Conservation (phyloP, 306 rosid species). For the Cucurbita ficifolia region DNA sequence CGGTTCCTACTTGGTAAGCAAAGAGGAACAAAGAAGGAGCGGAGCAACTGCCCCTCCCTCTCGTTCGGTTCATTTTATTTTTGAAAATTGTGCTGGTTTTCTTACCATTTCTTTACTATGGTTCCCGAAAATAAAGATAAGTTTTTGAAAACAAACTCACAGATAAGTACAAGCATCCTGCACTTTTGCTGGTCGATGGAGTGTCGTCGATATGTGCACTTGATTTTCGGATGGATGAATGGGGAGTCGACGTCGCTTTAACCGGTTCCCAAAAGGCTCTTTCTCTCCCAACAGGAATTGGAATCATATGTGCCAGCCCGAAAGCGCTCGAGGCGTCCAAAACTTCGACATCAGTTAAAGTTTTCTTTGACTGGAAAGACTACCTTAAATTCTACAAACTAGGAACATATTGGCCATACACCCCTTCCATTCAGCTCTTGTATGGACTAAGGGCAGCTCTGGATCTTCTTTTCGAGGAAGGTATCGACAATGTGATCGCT, state of each 20-base stretch:
- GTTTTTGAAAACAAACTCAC: conserved; percentile 5
- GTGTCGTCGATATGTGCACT: conserved; percentile 96
- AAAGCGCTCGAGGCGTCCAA: conserved; percentile 84
- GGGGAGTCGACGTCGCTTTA: conserved; percentile 94
- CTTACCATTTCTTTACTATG: no score
- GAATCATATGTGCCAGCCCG: conserved; percentile 85
- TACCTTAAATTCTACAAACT: conserved; percentile 80
- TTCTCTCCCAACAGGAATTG: conserved; percentile 94
- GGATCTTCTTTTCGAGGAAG: conserved; percentile 87
- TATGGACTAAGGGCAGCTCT: conserved; percentile 81
- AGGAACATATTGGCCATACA: conserved; percentile 96
- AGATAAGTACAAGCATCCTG: conserved; percentile 82
- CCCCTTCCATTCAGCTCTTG: conserved; percentile 83
- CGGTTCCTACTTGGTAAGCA: conserved; percentile 59
- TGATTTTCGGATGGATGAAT: conserved; percentile 98
- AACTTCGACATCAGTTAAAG: conserved; percentile 64
- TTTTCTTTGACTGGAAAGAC: conserved; percentile 95
- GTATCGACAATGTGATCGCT: conserved; percentile 72
- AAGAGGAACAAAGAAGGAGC: no score
- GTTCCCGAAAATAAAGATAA: no score
- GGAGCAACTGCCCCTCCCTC: no score
- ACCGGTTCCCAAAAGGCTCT: conserved; percentile 99
- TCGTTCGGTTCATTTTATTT: no score
- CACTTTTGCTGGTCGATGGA: conserved; percentile 89
- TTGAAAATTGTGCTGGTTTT: no score